Percentiles rank a stretch among this genome's conserved stretches.
Conservation (phyloP, 805 yeast genomes). For the Kazachstania kunashirensis region DNA sequence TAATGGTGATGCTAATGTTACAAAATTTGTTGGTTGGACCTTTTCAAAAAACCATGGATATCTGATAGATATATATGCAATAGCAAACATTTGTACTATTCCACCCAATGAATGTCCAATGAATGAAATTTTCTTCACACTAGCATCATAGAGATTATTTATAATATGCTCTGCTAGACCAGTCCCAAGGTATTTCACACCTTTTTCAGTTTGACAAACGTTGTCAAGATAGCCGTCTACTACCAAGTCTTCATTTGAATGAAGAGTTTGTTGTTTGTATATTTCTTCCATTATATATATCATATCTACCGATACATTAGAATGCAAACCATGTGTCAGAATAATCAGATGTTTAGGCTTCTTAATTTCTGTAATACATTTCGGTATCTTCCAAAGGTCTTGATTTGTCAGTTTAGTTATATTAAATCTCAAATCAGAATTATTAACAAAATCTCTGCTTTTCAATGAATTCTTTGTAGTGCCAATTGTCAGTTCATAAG, state of each 20-base stretch:
- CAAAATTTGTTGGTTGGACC: conserved; percentile 55
- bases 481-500: conserved; percentile 47
- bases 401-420: conserved; percentile 45
- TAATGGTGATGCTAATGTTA: conserved; percentile 65
- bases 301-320: conserved; percentile 71
- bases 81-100: conserved; percentile 62
- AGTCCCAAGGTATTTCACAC: conserved; percentile 63
- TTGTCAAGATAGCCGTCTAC: conserved; percentile 63
- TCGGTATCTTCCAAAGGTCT: conserved; percentile 66
- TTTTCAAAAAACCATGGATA: conserved; percentile 58
- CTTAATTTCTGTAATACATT: conserved; percentile 3
- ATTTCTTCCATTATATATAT: conserved; percentile 59
- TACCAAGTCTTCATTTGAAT: conserved; percentile 36
- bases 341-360: conserved; percentile 49
- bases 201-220: conserved; percentile 70
- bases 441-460: neutral
- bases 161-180: conserved; percentile 58
- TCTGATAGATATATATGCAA: conserved; percentile 57
- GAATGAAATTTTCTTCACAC: conserved; percentile 51
- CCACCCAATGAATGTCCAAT: conserved; percentile 80
- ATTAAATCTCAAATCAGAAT: conserved; percentile 29
- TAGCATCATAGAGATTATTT: conserved; percentile 34
- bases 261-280: conserved; percentile 30
- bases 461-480: neutral
- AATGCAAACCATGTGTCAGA: conserved; percentile 69